A percentile compares a stretch with the other conserved stretches of the same genome.
These are phyloP conservation scores for Vinca minor DNA, from an alignment of 257 asterid species.

Conservation along the genomic window DNA sequence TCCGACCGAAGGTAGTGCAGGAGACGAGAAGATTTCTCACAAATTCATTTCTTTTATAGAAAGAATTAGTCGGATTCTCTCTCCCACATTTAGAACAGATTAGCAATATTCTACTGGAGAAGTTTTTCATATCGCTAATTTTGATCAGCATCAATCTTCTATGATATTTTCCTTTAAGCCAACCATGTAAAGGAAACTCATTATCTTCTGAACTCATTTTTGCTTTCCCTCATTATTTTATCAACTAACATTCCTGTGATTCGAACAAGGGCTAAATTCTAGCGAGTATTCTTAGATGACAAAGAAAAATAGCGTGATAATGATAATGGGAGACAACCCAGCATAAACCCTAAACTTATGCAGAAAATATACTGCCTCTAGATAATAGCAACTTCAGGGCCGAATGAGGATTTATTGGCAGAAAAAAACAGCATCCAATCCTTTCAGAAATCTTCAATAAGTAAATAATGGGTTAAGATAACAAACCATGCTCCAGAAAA, in stretches of 20 bases:
- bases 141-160: not conserved
- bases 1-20: not conserved
- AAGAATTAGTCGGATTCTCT: not conserved
- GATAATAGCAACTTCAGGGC: not conserved
- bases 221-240: not conserved
- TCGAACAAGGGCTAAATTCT: not conserved
- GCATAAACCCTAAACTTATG: not conserved
- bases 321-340: not conserved
- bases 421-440: not conserved
- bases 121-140: not conserved
- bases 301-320: not conserved
- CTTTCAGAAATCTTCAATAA: not conserved
- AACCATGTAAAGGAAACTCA: not conserved
- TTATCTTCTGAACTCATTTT: not conserved
- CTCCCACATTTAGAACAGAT: not conserved
- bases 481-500: slow-evolving; percentile 74
- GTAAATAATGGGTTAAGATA: not conserved
- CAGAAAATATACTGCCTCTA: not conserved
- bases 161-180: not conserved
- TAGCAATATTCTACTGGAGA: not conserved
- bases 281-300: too few relatives aligned
- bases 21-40: not conserved
- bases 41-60: too few relatives aligned
- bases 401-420: not conserved
- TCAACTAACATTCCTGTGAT: not conserved